A percentile compares a stretch with the other conserved stretches of the same genome.
These are phyloP conservation scores for Alternaria incomplexa DNA, from an alignment of 2,329 filamentous ascomycete species.

Conservation along the genomic window DNA sequence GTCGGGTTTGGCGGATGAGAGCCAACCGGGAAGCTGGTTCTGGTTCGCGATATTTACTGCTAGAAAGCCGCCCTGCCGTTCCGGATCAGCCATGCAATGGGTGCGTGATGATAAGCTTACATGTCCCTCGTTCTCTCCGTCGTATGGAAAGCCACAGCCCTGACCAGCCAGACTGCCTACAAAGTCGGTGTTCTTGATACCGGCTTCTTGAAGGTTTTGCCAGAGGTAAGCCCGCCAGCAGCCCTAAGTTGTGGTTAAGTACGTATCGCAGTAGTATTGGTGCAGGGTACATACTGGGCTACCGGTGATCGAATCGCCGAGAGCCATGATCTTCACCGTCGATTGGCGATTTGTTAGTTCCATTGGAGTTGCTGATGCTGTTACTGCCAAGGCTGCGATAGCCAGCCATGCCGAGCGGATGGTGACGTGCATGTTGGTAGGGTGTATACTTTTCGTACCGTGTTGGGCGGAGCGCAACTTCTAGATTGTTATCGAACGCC, in stretches of 20 bases:
- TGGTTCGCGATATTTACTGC: slow-evolving; percentile 48
- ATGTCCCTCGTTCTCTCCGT: slow-evolving; percentile 53
- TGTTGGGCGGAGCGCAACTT: background rate
- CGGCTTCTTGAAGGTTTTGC: slow-evolving; percentile 27
- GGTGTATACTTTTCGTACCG: background rate
- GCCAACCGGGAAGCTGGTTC: slow-evolving; percentile 46
- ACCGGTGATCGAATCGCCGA: slow-evolving; percentile 34
- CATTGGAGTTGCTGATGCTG: slow-evolving; percentile 1
- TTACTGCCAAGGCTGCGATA: background rate
- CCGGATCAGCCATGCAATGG: background rate
- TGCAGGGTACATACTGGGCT: slow-evolving; percentile 11
- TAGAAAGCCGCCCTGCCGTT: slow-evolving; percentile 10
- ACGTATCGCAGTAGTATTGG: background rate
- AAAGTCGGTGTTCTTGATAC: slow-evolving; percentile 33
- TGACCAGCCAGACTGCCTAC: slow-evolving; percentile 37
- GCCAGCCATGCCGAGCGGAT: background rate
- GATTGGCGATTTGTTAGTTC: slow-evolving; percentile 13
- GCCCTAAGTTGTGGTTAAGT: slow-evolving; percentile 21
- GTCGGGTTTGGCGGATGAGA: slow-evolving; percentile 46
- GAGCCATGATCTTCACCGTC: slow-evolving; percentile 30
- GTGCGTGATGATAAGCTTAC: slow-evolving; percentile 10
- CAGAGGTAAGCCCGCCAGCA: slow-evolving; percentile 39
- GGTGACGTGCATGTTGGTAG: background rate
- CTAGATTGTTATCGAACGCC: background rate
- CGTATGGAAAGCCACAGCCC: slow-evolving; percentile 51